A percentile compares a stretch with the other conserved stretches of the same genome.
These are phyloP conservation scores for Mallotus repandus DNA, from an alignment of 441 rosid genomes.

Conservation along the genomic window DNA sequence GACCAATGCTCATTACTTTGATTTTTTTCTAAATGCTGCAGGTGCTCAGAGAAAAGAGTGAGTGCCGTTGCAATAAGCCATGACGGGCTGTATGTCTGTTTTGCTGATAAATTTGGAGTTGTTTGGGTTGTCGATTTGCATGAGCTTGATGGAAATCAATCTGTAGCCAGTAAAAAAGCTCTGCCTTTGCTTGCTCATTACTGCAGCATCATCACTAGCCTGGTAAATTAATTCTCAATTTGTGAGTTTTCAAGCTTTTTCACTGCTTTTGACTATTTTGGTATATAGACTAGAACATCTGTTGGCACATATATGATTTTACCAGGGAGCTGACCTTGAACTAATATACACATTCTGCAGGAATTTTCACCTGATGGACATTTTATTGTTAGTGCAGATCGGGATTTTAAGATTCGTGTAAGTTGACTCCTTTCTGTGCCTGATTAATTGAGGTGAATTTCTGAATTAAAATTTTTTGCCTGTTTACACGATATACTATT, in stretches of 20 bases:
- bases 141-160: conserved; percentile 39
- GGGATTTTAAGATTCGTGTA: conserved; percentile 94
- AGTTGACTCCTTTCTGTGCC: conserved; percentile 24
- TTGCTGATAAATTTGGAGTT: conserved; percentile 93
- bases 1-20: not conserved
- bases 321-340: not conserved
- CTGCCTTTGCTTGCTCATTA: conserved; percentile 78
- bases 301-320: not conserved
- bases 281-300: not conserved
- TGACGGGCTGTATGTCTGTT: conserved; percentile 65
- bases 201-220: conserved; percentile 91
- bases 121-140: conserved; percentile 77
- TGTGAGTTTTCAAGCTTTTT: not conserved
- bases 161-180: conserved; percentile 52
- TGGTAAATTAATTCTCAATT: conserved; percentile 39
- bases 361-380: conserved; percentile 87
- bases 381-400: conserved; percentile 74
- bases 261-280: not conserved
- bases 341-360: conserved; percentile 36
- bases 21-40: conserved; percentile 24
- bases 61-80: conserved; percentile 72
- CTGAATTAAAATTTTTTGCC: conserved; percentile 17
- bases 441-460: conserved; percentile 10
- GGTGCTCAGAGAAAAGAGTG: conserved; percentile 89
- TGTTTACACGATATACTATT: conserved; percentile 19